phyloP scores from a whole-genome alignment of 2,329 filamentous ascomycete species.

The Aspergillus pseudoviridinutans region DNA sequence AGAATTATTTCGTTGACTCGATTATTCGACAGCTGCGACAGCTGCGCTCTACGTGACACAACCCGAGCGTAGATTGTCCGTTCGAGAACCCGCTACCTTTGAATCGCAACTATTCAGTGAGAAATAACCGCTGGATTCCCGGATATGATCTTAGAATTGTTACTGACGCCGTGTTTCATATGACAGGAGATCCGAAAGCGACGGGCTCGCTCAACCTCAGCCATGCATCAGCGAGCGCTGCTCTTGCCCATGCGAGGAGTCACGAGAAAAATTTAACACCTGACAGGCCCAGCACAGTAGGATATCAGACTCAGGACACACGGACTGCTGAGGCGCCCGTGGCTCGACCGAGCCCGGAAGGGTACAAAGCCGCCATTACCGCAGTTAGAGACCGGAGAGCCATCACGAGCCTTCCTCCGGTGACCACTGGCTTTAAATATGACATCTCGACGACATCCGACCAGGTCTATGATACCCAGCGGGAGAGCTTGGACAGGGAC shows the following conservation, averaged over 20 bases:
- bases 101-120: constrained; percentile 23
- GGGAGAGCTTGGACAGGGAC: constrained; percentile 48
- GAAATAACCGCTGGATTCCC: not conserved
- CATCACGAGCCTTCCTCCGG: constrained; percentile 11
- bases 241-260: constrained; percentile 67
- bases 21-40: constrained; percentile 48
- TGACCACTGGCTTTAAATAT: constrained; percentile 11
- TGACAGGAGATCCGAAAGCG: constrained; percentile 19
- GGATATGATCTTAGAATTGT: not conserved
- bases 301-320: constrained; percentile 56
- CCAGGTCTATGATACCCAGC: constrained; percentile 53
- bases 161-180: not conserved
- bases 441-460: constrained; percentile 57
- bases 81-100: constrained; percentile 17
- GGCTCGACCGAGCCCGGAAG: constrained; percentile 55
- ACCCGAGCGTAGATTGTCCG: constrained; percentile 30
- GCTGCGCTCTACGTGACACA: constrained; percentile 57
- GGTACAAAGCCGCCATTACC: constrained; percentile 70
- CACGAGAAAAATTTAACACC: constrained; percentile 55
- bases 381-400: constrained; percentile 43
- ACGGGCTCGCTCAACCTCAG: constrained; percentile 54
- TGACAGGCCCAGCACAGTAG: constrained; percentile 53
- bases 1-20: not conserved
- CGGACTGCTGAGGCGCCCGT: constrained; percentile 33
- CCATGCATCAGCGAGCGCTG: constrained; percentile 64